Evolutionary conservation across 805 yeast species (phyloP).

Genomic region (Zygosaccharomyces pseudorouxii): DNA sequence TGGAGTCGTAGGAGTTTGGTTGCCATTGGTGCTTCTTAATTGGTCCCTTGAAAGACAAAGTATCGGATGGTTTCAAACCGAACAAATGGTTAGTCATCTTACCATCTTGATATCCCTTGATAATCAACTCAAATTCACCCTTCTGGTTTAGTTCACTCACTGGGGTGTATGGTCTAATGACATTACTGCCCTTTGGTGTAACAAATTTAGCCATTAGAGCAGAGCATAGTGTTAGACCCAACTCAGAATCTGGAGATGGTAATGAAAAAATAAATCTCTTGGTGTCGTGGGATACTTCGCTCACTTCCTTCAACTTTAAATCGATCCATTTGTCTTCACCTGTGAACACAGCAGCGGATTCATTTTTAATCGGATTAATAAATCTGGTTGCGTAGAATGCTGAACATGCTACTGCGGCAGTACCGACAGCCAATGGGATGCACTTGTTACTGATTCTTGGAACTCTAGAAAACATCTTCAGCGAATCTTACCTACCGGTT

Average conservation of each 20-base stretch:
- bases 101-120: slow-evolving; percentile 83
- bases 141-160: slow-evolving; percentile 59
- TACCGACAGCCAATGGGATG: slow-evolving; percentile 43
- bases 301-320: slow-evolving; percentile 45
- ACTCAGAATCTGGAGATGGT: slow-evolving; percentile 57
- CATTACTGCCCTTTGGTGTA: slow-evolving; percentile 78
- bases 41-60: slow-evolving; percentile 91
- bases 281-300: slow-evolving; percentile 55
- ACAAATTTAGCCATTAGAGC: slow-evolving; percentile 75
- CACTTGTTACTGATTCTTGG: slow-evolving; percentile 20
- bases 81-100: slow-evolving; percentile 74
- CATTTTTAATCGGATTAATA: slow-evolving; percentile 32
- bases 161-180: slow-evolving; percentile 89
- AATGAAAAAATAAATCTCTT: slow-evolving; percentile 67
- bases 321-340: slow-evolving; percentile 71
- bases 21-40: slow-evolving; percentile 85
- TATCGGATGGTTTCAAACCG: slow-evolving; percentile 69
- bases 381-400: slow-evolving; percentile 29
- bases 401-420: slow-evolving; percentile 44
- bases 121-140: slow-evolving; percentile 74
- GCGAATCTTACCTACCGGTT: background rate
- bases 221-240: slow-evolving; percentile 79
- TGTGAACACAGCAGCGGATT: slow-evolving; percentile 45
- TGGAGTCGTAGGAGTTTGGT: slow-evolving; percentile 74
- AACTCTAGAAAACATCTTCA: slow-evolving; percentile 25